These are phyloP conservation scores for Barbarea vulgaris DNA, from an alignment of 345 rosid species.

Conservation along the genomic window DNA sequence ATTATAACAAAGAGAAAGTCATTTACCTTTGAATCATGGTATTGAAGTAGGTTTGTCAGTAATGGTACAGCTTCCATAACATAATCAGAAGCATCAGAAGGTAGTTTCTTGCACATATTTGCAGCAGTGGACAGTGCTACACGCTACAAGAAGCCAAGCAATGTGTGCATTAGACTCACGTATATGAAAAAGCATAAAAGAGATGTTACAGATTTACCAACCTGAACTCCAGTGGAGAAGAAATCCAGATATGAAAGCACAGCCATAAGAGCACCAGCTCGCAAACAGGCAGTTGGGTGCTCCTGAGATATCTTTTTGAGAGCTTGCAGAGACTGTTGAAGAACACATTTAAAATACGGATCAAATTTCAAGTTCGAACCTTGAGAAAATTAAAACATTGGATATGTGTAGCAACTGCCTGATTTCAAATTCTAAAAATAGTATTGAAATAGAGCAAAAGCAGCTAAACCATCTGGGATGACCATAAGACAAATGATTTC, in stretches of 20 bases:
- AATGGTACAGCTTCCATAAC: slow-evolving; percentile 99
- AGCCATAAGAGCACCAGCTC: slow-evolving; percentile 99
- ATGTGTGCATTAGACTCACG: slow-evolving; percentile 18
- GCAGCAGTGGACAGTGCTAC: slow-evolving; percentile 99
- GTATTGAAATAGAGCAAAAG: neutral
- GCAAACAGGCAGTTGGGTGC: slow-evolving; percentile 98
- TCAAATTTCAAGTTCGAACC: neutral
- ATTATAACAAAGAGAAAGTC: neutral
- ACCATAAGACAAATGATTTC: neutral
- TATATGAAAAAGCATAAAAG: neutral
- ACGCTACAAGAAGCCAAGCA: slow-evolving; percentile 55
- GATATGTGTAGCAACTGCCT: neutral
- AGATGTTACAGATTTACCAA: slow-evolving; percentile 32
- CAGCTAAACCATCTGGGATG: neutral
- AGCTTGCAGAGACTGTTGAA: slow-evolving; percentile 89
- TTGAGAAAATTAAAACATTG: neutral
- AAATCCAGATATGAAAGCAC: slow-evolving; percentile 98
- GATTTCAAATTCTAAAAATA: neutral
- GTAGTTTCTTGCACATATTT: slow-evolving; percentile 99
- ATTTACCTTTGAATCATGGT: slow-evolving; percentile 89
- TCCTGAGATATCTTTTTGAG: slow-evolving; percentile 99
- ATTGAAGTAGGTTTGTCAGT: slow-evolving; percentile 95
- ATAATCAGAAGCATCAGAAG: slow-evolving; percentile 98
- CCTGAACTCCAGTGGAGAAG: slow-evolving; percentile 99
- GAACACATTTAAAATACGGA: slow-evolving; percentile 13